Evolutionary conservation across 2,329 filamentous ascomycete genomes (phyloP).

Genomic region (Pseudogymnoascus sp.): DNA sequence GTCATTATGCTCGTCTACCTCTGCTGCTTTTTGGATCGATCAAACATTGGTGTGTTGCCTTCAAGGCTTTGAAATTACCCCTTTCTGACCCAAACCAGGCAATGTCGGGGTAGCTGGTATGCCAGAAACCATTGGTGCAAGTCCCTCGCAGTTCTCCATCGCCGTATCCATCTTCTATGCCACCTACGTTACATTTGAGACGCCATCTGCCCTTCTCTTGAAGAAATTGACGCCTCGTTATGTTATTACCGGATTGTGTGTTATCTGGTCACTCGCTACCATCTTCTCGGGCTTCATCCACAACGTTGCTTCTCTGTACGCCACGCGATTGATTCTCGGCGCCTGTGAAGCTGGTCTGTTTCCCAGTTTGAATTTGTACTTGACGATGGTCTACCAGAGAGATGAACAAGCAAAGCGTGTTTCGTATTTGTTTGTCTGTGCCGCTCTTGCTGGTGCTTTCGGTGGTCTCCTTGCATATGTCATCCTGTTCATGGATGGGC

Average conservation of each 20-base stretch:
- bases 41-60: constrained; percentile 17
- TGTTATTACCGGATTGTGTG: constrained; percentile 28
- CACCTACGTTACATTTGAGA: constrained; percentile 41
- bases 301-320: constrained; percentile 33
- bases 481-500: constrained; percentile 10
- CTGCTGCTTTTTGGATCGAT: constrained; percentile 43
- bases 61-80: background rate
- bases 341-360: background rate
- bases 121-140: constrained; percentile 14
- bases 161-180: constrained; percentile 40
- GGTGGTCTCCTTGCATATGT: constrained; percentile 11
- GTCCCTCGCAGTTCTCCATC: constrained; percentile 15
- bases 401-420: constrained; percentile 44
- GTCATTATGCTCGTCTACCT: constrained; percentile 45
- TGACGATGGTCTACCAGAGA: constrained; percentile 45
- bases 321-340: constrained; percentile 26
- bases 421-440: constrained; percentile 37
- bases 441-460: constrained; percentile 6
- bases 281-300: constrained; percentile 35
- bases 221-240: constrained; percentile 37
- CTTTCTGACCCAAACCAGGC: constrained; percentile 11
- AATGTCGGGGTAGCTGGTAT: constrained; percentile 18
- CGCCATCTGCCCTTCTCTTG: constrained; percentile 37
- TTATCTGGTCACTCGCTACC: constrained; percentile 28
- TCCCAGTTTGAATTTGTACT: constrained; percentile 37